These are phyloP conservation scores for Syzygium syzygioides DNA, from an alignment of 441 rosid genomes.

Conservation along the genomic window DNA sequence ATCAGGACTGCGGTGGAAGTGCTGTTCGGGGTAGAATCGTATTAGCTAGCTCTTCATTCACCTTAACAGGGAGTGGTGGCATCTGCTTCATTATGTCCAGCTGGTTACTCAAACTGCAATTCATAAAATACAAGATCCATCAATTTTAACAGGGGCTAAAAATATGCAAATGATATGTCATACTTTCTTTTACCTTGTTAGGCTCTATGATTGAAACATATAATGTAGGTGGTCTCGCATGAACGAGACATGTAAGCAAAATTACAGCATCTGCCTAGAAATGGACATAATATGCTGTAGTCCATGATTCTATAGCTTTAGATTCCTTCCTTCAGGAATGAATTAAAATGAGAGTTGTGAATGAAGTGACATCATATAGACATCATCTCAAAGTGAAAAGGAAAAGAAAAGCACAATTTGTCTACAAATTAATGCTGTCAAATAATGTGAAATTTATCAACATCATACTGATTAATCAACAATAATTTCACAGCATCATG, in stretches of 20 bases:
- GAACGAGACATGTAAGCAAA: background rate
- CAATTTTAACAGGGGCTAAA: background rate
- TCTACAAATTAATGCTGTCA: background rate
- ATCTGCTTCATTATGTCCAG: constrained; percentile 17
- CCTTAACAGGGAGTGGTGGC: constrained; percentile 16
- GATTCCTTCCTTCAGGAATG: background rate
- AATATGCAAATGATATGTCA: background rate
- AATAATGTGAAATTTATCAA: background rate
- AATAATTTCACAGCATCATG: background rate
- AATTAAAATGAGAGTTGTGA: background rate
- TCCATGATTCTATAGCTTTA: background rate
- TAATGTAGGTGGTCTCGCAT: background rate
- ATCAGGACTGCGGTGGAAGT: constrained; percentile 14
- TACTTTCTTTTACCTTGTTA: background rate
- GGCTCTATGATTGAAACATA: background rate
- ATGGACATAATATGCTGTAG: background rate
- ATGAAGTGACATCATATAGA: background rate
- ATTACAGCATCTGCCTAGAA: background rate
- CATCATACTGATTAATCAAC: background rate
- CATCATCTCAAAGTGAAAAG: background rate
- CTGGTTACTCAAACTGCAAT: constrained; percentile 4
- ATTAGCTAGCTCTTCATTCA: constrained; percentile 19
- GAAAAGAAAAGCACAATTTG: background rate
- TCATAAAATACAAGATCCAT: background rate
- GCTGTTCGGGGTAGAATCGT: constrained; percentile 13